Evolutionary conservation across 2,329 filamentous ascomycete genomes (phyloP), one percentile per base, ranked within the genome.

Genomic region (Verticillium tricorpus): DNA sequence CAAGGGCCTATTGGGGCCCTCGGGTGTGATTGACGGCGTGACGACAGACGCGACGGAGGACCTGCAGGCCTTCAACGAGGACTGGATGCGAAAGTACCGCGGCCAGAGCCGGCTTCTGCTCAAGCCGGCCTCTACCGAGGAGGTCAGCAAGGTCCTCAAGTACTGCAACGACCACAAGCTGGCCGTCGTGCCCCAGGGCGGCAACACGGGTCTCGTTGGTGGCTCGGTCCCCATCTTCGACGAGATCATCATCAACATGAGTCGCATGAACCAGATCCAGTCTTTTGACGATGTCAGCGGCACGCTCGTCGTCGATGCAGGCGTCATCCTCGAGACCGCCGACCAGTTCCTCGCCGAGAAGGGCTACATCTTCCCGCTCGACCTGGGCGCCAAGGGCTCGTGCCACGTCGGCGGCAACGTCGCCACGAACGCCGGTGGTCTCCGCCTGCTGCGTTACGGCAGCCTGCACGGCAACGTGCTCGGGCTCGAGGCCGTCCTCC

Each of bases 11-110:
- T 83, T 99, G 37, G 91, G 92, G 61, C 86, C 89, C 39, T 91
- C 90, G 39, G 93, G 92, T 2, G 82, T 97, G 59, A 86, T 98
- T 64, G 93, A 97, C 73, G 92, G 92, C 58, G 84, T 97, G 60
- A 91, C 87, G 3, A 77, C 86, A 67, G 87, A 93, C 75, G 87
- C 78, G 34, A 79, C 82, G 2, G 90, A 91, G 69, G 95, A 98
- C 72, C 83, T 98, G 67, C 92, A 95, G 73, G 85, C 91, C 8
- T 99, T 93, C 83, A 99, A 99, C 77, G 87, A 89, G 73, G 95
- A 99, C 78, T 99, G 96, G 95, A 97, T 99, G 93, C 89, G 91
- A 77, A 99, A 99, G 79, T 99, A 97, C 80, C 89, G 91, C 64
- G 96, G 95, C 34, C 93, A 97, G 76, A 88, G 91, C 64, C 87